Evolutionary conservation across 768 basidiomycete genomes (phyloP).

Genomic region (Dendrothele bispora): DNA sequence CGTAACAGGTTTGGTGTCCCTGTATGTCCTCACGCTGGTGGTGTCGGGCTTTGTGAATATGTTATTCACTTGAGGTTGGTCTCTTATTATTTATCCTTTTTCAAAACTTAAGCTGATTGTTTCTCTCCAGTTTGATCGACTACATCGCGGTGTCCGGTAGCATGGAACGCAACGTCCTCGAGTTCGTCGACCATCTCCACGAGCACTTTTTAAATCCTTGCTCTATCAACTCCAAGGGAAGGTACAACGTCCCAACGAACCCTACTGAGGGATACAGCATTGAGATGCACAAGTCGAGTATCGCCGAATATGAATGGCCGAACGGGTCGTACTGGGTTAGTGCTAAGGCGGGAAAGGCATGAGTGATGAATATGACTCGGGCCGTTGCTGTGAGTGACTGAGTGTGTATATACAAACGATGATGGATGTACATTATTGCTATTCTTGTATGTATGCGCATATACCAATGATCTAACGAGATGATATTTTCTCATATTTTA

Average conservation of each 20-base stretch:
- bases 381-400: too few relatives aligned
- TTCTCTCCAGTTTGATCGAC: constrained; percentile 71
- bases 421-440: too few relatives aligned
- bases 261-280: constrained; percentile 85
- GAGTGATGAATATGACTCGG: too few relatives aligned
- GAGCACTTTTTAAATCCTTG: constrained; percentile 91
- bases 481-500: too few relatives aligned
- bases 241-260: constrained; percentile 84
- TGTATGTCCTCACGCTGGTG: constrained; percentile 93
- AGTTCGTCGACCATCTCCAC: constrained; percentile 89
- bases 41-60: constrained; percentile 91
- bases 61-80: constrained; percentile 76
- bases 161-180: constrained; percentile 94
- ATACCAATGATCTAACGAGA: too few relatives aligned
- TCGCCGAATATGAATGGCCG: constrained; percentile 85
- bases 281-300: constrained; percentile 82
- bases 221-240: constrained; percentile 79
- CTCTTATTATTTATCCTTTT: constrained; percentile 6
- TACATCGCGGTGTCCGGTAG: constrained; percentile 89
- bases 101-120: neutral
- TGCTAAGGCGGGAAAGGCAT: constrained; percentile 34
- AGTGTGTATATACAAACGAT: too few relatives aligned
- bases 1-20: constrained; percentile 68
- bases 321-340: constrained; percentile 78
- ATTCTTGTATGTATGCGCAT: too few relatives aligned